Evolutionary conservation across 1,284 basidiomycete species (phyloP), one percentile per base, ranked within the genome.

Genomic region (Mycena citricolor): DNA sequence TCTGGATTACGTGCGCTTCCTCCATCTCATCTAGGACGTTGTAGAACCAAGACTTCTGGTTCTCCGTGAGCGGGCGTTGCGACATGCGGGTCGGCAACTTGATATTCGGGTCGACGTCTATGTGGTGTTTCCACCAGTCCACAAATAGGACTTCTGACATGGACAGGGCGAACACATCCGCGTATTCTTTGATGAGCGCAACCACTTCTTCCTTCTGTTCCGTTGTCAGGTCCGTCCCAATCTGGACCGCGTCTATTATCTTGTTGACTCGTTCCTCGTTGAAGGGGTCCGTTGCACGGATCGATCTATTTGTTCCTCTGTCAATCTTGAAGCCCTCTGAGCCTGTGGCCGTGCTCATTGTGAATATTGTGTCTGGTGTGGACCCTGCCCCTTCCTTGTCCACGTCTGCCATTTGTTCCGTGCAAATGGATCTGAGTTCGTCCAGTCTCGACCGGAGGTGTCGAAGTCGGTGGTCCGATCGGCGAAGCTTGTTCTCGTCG

Each of bases 11-110:
- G 16, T 39, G 38, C 0, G 44, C 31, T 23, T 57, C 49, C 65
- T 67, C 46, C 61, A 71, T 58, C 33, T 64, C 54, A 32, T 68
- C 62, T 1, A 70, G 40, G 4, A 57, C 58, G 1, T 51, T 46
- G 29, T 65, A 42, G 5, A 66, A 49, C 48, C 55, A 68, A 5
- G 46, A 35, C 4, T 47, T 44, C 44, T 70, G 64, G 4, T 60
- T 56, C 37, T 55, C 57, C 12, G 58, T 63, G 0, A 66, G 52
- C 0, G 60, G 54, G 4, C 49, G 42, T 31, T 62, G 62, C 23
- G 53, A 22, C 4, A 62, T 52, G 25, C 58, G 55, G 2, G 52
- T 57, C 0, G 39, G 32, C 31, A 64, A 60, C 5, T 20, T 56
- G 11, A 52, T 25, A 5, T 39, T 49, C 2, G 42, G 36, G 8